Evolutionary conservation across 345 rosid species (phyloP).

Genomic region (Aquilaria sinensis): DNA sequence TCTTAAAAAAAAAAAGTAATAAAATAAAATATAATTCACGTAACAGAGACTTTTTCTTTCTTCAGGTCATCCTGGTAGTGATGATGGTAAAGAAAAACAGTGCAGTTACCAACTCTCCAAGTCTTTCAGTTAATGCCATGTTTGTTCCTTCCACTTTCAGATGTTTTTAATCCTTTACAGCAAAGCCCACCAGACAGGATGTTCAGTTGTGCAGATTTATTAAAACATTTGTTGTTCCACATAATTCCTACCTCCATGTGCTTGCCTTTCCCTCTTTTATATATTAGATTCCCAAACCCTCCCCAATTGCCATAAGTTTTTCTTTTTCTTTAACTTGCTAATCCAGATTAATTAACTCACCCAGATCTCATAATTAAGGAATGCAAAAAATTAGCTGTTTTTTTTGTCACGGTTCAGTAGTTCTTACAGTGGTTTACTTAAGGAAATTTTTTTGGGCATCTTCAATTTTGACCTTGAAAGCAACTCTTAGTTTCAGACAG

Average conservation of each 20-base stretch:
- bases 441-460: neutral
- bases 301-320: constrained; percentile 1
- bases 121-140: constrained; percentile 8
- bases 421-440: neutral
- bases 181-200: constrained; percentile 22
- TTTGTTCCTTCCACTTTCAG: constrained; percentile 14
- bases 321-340: neutral
- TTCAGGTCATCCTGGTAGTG: neutral
- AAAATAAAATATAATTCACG: neutral
- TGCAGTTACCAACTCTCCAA: neutral
- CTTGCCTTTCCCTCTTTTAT: constrained; percentile 17
- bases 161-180: constrained; percentile 20
- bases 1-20: neutral
- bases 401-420: constrained; percentile 2
- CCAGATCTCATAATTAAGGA: constrained; percentile 9
- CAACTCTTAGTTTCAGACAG: neutral
- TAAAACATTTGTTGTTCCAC: constrained; percentile 4
- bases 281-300: constrained; percentile 11
- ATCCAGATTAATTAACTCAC: constrained; percentile 6
- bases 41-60: neutral
- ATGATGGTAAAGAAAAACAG: neutral
- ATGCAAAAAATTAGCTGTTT: constrained; percentile 15
- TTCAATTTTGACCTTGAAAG: no score
- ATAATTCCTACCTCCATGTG: constrained; percentile 35
- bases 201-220: constrained; percentile 28